Evolutionary conservation across 2,329 filamentous ascomycete species (phyloP).

Genomic region (Cladosporium sp.): DNA sequence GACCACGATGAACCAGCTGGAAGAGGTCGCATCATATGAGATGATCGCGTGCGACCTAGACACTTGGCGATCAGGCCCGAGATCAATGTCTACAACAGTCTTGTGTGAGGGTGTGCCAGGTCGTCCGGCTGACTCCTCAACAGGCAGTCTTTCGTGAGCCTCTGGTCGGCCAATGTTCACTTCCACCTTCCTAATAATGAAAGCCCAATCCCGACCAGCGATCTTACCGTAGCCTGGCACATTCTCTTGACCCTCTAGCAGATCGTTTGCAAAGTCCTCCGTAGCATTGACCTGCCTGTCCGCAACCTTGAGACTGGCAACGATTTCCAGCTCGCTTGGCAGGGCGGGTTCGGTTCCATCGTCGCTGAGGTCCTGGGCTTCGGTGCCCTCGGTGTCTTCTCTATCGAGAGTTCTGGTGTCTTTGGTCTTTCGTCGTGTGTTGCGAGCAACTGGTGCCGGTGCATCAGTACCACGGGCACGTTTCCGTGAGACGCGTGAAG

Average conservation of each 20-base stretch:
- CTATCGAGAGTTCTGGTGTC: slow-evolving; percentile 28
- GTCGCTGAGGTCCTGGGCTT: slow-evolving; percentile 36
- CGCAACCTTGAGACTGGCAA: slow-evolving; percentile 40
- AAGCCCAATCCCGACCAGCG: slow-evolving; percentile 77
- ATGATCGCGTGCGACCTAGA: slow-evolving; percentile 49
- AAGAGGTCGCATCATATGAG: slow-evolving; percentile 40
- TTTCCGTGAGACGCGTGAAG: slow-evolving; percentile 45
- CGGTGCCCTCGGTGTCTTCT: slow-evolving; percentile 36
- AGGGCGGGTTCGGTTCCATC: slow-evolving; percentile 33
- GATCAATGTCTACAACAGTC: slow-evolving; percentile 72
- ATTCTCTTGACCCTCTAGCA: slow-evolving; percentile 43
- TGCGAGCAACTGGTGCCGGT: slow-evolving; percentile 24
- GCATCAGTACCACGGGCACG: slow-evolving; percentile 33
- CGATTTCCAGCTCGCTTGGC: slow-evolving; percentile 41
- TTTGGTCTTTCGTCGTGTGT: slow-evolving; percentile 32
- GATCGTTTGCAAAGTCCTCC: slow-evolving; percentile 52
- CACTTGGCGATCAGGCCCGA: slow-evolving; percentile 53
- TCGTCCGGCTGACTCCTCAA: slow-evolving; percentile 20
- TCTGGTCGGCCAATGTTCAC: slow-evolving; percentile 69
- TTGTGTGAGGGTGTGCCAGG: slow-evolving; percentile 30
- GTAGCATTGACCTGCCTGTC: slow-evolving; percentile 52
- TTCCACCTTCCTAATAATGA: slow-evolving; percentile 71
- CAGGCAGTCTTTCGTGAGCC: slow-evolving; percentile 28
- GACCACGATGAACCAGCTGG: slow-evolving; percentile 76
- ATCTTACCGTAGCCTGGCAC: slow-evolving; percentile 73